Evolutionary conservation across 148 eudicot species (phyloP).

Genomic region (Spergularia bocconei): DNA sequence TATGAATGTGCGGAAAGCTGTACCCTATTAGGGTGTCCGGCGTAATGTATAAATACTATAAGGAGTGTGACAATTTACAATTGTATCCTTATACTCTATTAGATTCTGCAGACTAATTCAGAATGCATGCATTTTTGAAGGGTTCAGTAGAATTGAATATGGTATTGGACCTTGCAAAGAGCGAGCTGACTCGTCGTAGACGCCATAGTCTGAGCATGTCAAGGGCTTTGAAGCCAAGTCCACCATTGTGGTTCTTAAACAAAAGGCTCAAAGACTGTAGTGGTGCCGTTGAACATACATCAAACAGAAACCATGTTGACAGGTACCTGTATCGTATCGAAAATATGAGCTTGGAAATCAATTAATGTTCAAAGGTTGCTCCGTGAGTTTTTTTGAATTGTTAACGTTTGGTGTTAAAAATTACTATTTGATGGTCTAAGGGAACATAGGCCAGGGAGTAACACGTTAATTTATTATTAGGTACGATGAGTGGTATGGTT

Average conservation of each 20-base stretch:
- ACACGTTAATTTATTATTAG: too few relatives aligned
- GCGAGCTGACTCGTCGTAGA: constrained; percentile 83
- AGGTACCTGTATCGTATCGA: constrained; percentile 52
- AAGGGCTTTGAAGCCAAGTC: constrained; percentile 64
- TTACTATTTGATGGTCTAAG: too few relatives aligned
- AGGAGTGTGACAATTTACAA: too few relatives aligned
- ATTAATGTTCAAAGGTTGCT: too few relatives aligned
- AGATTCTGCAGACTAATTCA: neutral
- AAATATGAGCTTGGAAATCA: too few relatives aligned
- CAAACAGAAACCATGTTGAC: constrained; percentile 81
- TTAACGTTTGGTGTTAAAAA: too few relatives aligned
- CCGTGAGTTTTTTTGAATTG: too few relatives aligned
- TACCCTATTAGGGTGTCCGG: too few relatives aligned
- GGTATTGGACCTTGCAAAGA: constrained; percentile 71
- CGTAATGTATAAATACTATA: too few relatives aligned
- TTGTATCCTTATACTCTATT: too few relatives aligned
- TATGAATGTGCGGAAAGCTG: too few relatives aligned
- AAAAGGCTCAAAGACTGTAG: constrained; percentile 62
- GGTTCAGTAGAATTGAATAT: neutral
- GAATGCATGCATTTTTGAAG: neutral
- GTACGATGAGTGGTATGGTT: neutral
- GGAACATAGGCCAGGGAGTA: too few relatives aligned
- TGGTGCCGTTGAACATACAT: constrained; percentile 84
- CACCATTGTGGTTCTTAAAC: constrained; percentile 53
- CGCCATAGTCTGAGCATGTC: constrained; percentile 96